Evolutionary conservation across 768 basidiomycete genomes (phyloP).

Genomic region (Lanmaoa rubissima): DNA sequence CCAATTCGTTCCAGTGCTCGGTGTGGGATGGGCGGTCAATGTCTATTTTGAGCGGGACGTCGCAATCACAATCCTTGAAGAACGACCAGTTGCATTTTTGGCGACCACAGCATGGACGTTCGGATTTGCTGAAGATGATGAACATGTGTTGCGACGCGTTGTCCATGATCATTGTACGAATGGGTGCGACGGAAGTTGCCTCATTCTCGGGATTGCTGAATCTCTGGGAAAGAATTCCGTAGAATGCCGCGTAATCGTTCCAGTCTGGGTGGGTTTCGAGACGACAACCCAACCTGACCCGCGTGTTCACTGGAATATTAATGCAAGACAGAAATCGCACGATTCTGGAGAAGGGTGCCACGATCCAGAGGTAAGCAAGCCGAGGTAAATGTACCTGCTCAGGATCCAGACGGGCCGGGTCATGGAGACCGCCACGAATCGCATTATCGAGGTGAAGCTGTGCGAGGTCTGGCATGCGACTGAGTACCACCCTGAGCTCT

Average conservation of each 20-base stretch:
- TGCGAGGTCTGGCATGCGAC: background rate
- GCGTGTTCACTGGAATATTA: background rate
- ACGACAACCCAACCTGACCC: background rate
- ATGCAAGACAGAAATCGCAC: background rate
- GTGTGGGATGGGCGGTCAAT: background rate
- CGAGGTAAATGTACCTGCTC: background rate
- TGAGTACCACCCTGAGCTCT: background rate
- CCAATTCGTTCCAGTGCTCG: background rate
- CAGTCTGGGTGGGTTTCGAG: background rate
- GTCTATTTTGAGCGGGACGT: background rate
- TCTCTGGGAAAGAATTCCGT: background rate
- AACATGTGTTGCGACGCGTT: too few species aligned
- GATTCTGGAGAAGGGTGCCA: background rate
- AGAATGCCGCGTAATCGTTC: background rate
- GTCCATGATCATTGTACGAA: background rate
- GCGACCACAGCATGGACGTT: background rate
- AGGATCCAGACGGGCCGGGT: background rate
- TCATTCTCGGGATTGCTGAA: background rate
- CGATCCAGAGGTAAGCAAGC: background rate
- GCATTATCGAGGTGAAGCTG: background rate
- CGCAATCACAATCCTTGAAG: background rate
- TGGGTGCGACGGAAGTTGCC: background rate
- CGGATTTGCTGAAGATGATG: background rate
- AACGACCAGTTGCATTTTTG: background rate
- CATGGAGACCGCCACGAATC: background rate